Evolutionary conservation across 345 rosid species (phyloP).

Genomic region (Orychophragmus violaceus): DNA sequence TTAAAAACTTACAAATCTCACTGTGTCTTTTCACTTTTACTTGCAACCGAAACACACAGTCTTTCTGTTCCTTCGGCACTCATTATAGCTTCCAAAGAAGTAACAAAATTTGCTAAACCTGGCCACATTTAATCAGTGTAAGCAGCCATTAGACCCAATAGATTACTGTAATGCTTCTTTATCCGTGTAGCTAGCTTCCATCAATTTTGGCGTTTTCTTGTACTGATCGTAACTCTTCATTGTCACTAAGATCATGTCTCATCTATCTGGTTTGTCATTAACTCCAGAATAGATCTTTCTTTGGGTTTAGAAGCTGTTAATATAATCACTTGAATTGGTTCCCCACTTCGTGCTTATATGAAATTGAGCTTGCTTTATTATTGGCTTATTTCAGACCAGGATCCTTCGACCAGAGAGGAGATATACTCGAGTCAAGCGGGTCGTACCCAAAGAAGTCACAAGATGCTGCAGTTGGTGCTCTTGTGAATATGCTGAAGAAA

Average conservation of each 20-base stretch:
- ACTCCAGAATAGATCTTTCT: neutral
- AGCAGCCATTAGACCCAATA: neutral
- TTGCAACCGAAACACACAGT: neutral
- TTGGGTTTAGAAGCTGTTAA: neutral
- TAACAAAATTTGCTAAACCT: neutral
- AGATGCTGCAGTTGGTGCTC: conserved; percentile 89
- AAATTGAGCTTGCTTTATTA: neutral
- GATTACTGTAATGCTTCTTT: neutral
- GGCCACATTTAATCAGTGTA: neutral
- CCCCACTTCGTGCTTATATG: neutral
- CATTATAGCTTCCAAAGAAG: neutral
- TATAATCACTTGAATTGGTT: neutral
- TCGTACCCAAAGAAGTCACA: conserved; percentile 53
- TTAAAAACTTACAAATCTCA: neutral
- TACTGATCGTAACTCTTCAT: too few species aligned
- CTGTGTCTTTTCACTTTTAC: neutral
- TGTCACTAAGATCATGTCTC: neutral
- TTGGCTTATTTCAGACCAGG: conserved; percentile 41
- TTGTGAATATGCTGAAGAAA: conserved; percentile 76
- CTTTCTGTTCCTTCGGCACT: neutral
- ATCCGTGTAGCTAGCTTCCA: neutral
- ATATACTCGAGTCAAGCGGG: conserved; percentile 40
- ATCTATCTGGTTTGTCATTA: neutral
- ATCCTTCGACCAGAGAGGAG: conserved; percentile 54
- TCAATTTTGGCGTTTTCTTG: neutral